phyloP scores from a whole-genome alignment of 345 rosid species.

The Combretum micranthum region DNA sequence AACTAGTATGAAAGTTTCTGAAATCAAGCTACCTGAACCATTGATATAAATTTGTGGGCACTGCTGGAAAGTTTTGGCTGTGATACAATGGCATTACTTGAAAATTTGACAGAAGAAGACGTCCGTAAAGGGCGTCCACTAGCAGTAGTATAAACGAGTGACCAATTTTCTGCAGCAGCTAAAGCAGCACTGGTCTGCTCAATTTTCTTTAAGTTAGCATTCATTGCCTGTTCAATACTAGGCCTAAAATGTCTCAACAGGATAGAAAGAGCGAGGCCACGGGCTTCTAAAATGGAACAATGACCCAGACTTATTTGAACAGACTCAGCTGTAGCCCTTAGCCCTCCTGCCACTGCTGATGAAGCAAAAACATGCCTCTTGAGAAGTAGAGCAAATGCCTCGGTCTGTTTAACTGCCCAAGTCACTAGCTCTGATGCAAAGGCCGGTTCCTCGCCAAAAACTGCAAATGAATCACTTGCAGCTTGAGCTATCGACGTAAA shows the following conservation, averaged over 20 bases:
- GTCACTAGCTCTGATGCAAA: slow-evolving; percentile 87
- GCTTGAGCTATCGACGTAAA: slow-evolving; percentile 85
- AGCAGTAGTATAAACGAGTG: slow-evolving; percentile 43
- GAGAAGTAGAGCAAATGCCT: slow-evolving; percentile 46
- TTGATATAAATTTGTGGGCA: slow-evolving; percentile 66
- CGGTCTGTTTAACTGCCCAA: slow-evolving; percentile 85
- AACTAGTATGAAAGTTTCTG: slow-evolving; percentile 5
- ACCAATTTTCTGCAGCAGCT: slow-evolving; percentile 87
- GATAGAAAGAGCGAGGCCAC: slow-evolving; percentile 77
- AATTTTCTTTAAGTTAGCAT: slow-evolving; percentile 61
- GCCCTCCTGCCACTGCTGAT: slow-evolving; percentile 65
- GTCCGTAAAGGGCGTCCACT: slow-evolving; percentile 36
- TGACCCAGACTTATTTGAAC: slow-evolving; percentile 66
- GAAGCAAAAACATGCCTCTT: slow-evolving; percentile 69
- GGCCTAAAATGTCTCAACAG: slow-evolving; percentile 66
- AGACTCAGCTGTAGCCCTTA: slow-evolving; percentile 69
- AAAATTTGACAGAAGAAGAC: slow-evolving; percentile 31
- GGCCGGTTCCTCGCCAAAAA: slow-evolving; percentile 75
- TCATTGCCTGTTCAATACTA: slow-evolving; percentile 54
- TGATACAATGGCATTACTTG: slow-evolving; percentile 20
- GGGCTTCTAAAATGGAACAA: slow-evolving; percentile 70
- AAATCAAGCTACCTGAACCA: slow-evolving; percentile 60
- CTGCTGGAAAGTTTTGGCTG: slow-evolving; percentile 76
- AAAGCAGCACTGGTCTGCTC: slow-evolving; percentile 72
- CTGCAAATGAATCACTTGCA: slow-evolving; percentile 65